Evolutionary conservation across 2,329 filamentous ascomycete genomes (phyloP).

Genomic region (Penicillium sp.): DNA sequence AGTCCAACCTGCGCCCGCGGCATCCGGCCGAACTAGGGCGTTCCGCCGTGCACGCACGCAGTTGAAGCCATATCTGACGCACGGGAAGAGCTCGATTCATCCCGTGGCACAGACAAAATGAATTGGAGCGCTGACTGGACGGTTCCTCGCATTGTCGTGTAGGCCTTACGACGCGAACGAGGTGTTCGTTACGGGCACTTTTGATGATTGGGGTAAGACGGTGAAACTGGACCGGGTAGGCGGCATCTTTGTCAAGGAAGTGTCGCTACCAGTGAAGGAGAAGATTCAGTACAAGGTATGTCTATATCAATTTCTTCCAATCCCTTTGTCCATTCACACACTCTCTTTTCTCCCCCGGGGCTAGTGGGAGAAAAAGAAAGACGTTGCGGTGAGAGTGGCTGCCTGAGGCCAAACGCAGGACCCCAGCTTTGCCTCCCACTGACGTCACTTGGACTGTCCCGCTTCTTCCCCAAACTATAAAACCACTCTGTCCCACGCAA

Average conservation of each 20-base stretch:
- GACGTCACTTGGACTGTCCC: slow-evolving; percentile 30
- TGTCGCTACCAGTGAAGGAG: slow-evolving; percentile 68
- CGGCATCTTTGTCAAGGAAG: slow-evolving; percentile 76
- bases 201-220: slow-evolving; percentile 91
- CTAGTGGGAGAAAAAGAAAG: slow-evolving; percentile 4
- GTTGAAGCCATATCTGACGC: not conserved
- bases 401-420: slow-evolving; percentile 20
- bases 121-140: slow-evolving; percentile 34
- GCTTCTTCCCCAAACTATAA: slow-evolving; percentile 28
- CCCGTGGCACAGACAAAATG: slow-evolving; percentile 18
- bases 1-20: slow-evolving; percentile 20
- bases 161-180: slow-evolving; percentile 85
- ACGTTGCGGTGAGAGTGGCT: slow-evolving; percentile 24
- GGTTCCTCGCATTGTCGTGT: slow-evolving; percentile 35
- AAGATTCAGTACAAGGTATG: slow-evolving; percentile 96
- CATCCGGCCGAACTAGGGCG: not conserved
- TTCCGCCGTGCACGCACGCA: not conserved
- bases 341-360: not conserved
- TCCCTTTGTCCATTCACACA: too few relatives aligned
- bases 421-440: slow-evolving; percentile 20
- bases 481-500: slow-evolving; percentile 13
- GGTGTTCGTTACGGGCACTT: slow-evolving; percentile 94
- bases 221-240: slow-evolving; percentile 79
- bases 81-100: slow-evolving; percentile 11
- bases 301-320: slow-evolving; percentile 15